Conservation (phyloP, 441 rosid genomes). For the Arabidopsis lyrata region DNA sequence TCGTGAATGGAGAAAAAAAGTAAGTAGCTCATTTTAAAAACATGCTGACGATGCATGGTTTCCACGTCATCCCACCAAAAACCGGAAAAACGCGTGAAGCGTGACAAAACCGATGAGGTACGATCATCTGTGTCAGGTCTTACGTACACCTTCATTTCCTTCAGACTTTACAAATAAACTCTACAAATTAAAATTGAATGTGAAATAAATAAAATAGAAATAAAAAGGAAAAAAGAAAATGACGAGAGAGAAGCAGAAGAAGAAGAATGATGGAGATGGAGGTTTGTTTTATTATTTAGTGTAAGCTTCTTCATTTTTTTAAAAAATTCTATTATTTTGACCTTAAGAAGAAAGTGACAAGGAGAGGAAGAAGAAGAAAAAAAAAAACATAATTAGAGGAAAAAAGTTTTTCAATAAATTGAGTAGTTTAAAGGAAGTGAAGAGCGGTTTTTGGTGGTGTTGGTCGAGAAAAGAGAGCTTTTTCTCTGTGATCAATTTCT, state of each 20-base stretch:
- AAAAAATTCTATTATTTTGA: slow-evolving; percentile 48
- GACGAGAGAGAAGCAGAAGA: slow-evolving; percentile 17
- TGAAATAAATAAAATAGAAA: slow-evolving; percentile 2
- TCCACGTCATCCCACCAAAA: slow-evolving; percentile 65
- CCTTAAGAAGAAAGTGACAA: slow-evolving; percentile 41
- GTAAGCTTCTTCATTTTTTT: slow-evolving; percentile 26
- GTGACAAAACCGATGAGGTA: slow-evolving; percentile 55
- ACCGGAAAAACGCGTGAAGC: slow-evolving; percentile 60
- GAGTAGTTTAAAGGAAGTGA: slow-evolving; percentile 40
- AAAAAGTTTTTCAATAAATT: slow-evolving; percentile 34
- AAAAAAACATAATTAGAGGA: slow-evolving; percentile 7
- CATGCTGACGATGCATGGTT: slow-evolving; percentile 56
- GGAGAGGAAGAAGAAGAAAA: slow-evolving; percentile 14
- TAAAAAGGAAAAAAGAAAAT: slow-evolving; percentile 15
- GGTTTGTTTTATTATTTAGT: slow-evolving; percentile 30
- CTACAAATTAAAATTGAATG: slow-evolving; percentile 1
- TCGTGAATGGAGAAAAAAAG: slow-evolving; percentile 36
- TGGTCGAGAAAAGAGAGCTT: slow-evolving; percentile 37
- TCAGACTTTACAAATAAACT: background rate
- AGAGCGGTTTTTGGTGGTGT: slow-evolving; percentile 43
- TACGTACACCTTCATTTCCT: slow-evolving; percentile 46
- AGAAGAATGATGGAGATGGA: slow-evolving; percentile 29
- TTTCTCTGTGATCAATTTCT: slow-evolving; percentile 36
- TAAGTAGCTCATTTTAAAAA: slow-evolving; percentile 43
- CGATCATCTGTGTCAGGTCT: slow-evolving; percentile 17